Evolutionary conservation across 2,329 filamentous ascomycete genomes (phyloP), one percentile per base, ranked within the genome.

Genomic region (Exophiala sp.): DNA sequence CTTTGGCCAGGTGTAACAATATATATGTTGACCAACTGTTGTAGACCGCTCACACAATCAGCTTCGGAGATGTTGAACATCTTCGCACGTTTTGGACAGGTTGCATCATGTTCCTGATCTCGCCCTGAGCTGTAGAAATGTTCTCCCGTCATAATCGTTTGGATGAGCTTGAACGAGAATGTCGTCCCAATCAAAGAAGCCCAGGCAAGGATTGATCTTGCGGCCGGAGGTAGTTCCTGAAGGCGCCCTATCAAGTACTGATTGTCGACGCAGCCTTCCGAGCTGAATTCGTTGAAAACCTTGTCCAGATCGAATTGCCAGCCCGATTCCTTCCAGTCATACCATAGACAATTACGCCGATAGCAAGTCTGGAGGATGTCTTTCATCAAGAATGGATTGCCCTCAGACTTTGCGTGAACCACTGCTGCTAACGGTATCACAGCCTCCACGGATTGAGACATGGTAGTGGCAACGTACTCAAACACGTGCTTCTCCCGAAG

Each of bases 291-390:
- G 43, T 87, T 84, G 65, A 96, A 96, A 1, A 96, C 83, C 60
- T 82, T 84, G 69, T 96, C 91, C 9, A 96, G 74, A 65, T 95
- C 87, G 67, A 86, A 96, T 41, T 87, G 80, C 92, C 92, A 97
- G 42, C 81, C 79, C 43, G 85, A 88, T 60, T 87, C 83, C 62
- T 84, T 85, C 78, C 94, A 96, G 58, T 91, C 90, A 69, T 95
- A 96, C 82, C 86, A 95, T 46, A 96, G 87, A 68, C 89, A 95
- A 62, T 86, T 86, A 66, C 89, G 94, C 38, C 89, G 84, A 68
- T 95, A 86, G 67, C 89, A 95, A 2, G 87, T 86, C 65, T 89
- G 89, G 3, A 96, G 80, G 81, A 96, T 95, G 71, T 96, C 89
- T 51, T 89, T 81, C 69, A 96, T 88, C 65, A 94, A 95, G 65